Evolutionary conservation across 805 yeast genomes (phyloP), one percentile per base, ranked within the genome.

Genomic region (Candida loeiensis): DNA sequence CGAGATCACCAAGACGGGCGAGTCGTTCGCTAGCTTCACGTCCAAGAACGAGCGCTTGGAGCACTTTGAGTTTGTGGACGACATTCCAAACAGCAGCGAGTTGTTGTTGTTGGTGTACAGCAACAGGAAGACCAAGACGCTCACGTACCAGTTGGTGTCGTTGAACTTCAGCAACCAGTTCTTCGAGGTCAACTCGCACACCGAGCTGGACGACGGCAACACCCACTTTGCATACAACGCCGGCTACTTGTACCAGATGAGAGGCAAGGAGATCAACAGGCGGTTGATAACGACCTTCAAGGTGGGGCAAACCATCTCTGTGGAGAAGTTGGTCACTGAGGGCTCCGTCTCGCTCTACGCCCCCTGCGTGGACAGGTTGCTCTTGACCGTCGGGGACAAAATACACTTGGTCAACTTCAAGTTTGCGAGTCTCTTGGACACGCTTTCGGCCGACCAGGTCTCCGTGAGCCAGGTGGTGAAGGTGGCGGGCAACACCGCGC

Each of bases 301-400:
- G 14, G 41, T 43, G 8, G 41, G 38, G 12, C 54, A 49, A 19
- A 33, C 53, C 20, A 43, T 62, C n/a, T 45, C 54, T 8, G 47
- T 64, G 21, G 43, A n/a, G n/a, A n/a, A n/a, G n/a, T n/a, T n/a
- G n/a, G n/a, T n/a, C n/a, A n/a, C n/a, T n/a, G n/a, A n/a, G n/a
- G n/a, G n/a, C n/a, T n/a, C 44, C 19, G 45, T 54, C 12, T 63
- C 77, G 2, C 58, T 74, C 20, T 39, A 53, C 25, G 56, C 71
- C 3, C 71, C 72, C 3, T 63, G 76, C 28, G 55, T 69, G 11
- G 75, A 73, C 47, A 62, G 82, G 47, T 47, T 75, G n/a, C 53
- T 77, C 8, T 45, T 76, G 7, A 58, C 76, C 0, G 54, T 58
- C 39, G 64, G 63, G 20, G 59, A 64, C 44, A 60, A 65, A 37